Conservation (phyloP, 2,329 filamentous ascomycete species). For the Penicillium sp. region DNA sequence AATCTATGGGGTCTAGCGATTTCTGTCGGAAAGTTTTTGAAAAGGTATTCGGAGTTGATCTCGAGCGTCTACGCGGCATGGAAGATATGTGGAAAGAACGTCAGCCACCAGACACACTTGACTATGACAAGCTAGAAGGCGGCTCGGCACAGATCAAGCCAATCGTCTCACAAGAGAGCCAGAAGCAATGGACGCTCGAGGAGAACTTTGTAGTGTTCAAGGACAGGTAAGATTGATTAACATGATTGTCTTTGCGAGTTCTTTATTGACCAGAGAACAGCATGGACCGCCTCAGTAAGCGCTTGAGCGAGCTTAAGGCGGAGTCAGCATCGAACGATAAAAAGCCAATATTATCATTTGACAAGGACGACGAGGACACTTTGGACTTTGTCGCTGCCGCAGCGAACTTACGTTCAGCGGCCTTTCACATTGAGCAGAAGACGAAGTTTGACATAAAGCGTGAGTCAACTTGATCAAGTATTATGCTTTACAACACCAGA, state of each 20-base stretch:
- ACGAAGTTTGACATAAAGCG: constrained; percentile 95
- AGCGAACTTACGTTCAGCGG: constrained; percentile 82
- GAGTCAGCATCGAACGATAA: constrained; percentile 45
- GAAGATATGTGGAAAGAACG: constrained; percentile 96
- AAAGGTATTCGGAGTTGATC: constrained; percentile 88
- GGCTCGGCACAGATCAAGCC: constrained; percentile 57
- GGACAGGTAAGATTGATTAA: constrained; percentile 60
- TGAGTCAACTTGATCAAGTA: constrained; percentile 35
- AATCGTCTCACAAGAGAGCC: constrained; percentile 67
- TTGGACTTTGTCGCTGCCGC: constrained; percentile 91
- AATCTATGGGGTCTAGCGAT: constrained; percentile 75
- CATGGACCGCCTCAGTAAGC: constrained; percentile 73
- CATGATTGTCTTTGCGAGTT: neutral
- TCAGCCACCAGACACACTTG: constrained; percentile 71
- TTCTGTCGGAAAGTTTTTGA: constrained; percentile 84
- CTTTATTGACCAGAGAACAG: constrained; percentile 43
- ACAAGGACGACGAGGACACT: constrained; percentile 96
- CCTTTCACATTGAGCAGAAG: constrained; percentile 87
- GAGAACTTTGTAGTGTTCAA: constrained; percentile 88
- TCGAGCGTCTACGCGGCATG: constrained; percentile 80
- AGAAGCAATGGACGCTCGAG: constrained; percentile 76
- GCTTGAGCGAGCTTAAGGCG: constrained; percentile 68
- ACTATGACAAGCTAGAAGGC: constrained; percentile 65
- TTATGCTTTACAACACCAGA: neutral
- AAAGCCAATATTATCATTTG: constrained; percentile 75